These are phyloP conservation scores for Rhizophagus sp. DNA, from an alignment of 192 early-diverging fungal genomes.

Conservation along the genomic window DNA sequence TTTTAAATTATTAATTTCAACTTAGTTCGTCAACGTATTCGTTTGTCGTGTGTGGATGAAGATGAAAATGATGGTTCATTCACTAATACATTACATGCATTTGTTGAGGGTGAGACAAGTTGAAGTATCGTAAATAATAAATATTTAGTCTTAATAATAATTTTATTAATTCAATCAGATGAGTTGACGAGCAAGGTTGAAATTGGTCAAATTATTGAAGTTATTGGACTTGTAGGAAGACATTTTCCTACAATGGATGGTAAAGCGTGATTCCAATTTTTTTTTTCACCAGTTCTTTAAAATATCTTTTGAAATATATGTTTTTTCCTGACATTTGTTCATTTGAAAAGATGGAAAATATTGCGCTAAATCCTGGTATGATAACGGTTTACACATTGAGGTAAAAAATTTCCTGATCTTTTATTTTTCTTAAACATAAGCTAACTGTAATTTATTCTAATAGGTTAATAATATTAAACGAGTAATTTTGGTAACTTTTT, in stretches of 20 bases:
- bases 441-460: not conserved
- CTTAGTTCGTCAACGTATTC: not conserved
- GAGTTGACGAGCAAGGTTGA: conserved; percentile 1
- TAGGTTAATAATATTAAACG: conserved; percentile 11
- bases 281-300: too few species aligned
- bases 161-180: conserved; percentile 13
- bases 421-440: not conserved
- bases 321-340: not conserved
- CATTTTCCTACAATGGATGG: conserved; percentile 20
- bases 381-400: conserved; percentile 19
- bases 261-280: not conserved
- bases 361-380: conserved; percentile 11
- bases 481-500: not conserved
- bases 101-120: not conserved
- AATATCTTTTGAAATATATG: not conserved
- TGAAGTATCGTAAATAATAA: not conserved
- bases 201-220: conserved; percentile 18
- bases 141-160: not conserved
- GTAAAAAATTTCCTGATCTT: not conserved
- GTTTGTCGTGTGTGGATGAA: conserved; percentile 1
- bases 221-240: conserved; percentile 15
- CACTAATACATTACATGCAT: not conserved
- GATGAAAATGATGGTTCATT: not conserved
- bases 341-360: not conserved
- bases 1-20: not conserved